phyloP scores from a whole-genome alignment of 805 yeast species.

The Yamadazyma olivae region DNA sequence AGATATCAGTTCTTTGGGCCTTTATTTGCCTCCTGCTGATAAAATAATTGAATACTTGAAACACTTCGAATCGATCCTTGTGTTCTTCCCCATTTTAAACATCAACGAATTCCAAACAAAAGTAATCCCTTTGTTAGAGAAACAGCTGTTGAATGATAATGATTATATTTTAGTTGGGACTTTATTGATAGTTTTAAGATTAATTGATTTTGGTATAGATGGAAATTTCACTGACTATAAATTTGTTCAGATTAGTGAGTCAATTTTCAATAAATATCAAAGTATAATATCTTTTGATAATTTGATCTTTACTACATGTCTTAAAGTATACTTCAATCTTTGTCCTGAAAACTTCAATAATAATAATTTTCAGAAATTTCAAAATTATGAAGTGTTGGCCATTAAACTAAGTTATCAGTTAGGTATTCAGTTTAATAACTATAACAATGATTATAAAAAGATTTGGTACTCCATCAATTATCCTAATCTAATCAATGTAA shows the following conservation, averaged over 20 bases:
- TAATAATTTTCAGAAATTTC: slow-evolving; percentile 1
- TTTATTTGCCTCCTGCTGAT: not conserved
- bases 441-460: slow-evolving; percentile 2
- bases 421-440: slow-evolving; percentile 3
- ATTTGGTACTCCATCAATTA: slow-evolving; percentile 4
- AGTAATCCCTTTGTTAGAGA: not conserved
- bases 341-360: slow-evolving; percentile 3
- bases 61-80: not conserved
- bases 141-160: not conserved
- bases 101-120: not conserved
- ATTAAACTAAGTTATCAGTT: slow-evolving; percentile 2
- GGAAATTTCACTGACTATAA: not conserved
- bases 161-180: slow-evolving; percentile 35
- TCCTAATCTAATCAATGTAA: slow-evolving; percentile 2
- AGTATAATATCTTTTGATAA: not conserved
- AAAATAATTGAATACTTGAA: not conserved
- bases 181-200: slow-evolving; percentile 29
- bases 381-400: slow-evolving; percentile 1
- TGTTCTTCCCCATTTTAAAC: slow-evolving; percentile 2
- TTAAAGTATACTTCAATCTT: not conserved
- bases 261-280: too few relatives aligned
- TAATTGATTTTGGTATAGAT: slow-evolving; percentile 33
- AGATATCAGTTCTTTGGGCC: not conserved
- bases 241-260: slow-evolving; percentile 1
- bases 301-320: not conserved